Conservation (phyloP, 148 eudicot genomes). For the Diospyros kaki region DNA sequence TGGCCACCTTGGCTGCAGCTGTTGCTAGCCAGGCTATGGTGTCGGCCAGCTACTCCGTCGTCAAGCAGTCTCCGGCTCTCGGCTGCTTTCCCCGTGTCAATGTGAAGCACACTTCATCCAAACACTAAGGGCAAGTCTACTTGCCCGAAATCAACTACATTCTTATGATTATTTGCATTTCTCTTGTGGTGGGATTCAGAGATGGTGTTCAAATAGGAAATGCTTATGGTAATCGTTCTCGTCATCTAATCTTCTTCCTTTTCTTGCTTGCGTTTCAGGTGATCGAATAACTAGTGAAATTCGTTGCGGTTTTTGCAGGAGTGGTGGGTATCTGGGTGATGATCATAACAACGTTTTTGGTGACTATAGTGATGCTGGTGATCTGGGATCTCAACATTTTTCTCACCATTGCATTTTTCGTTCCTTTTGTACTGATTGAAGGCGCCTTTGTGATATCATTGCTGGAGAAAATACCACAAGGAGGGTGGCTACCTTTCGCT, state of each 20-base stretch:
- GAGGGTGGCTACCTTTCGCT: conserved; percentile 46
- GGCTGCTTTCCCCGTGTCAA: conserved; percentile 50
- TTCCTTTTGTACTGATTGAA: conserved; percentile 21
- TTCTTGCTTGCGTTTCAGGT: neutral
- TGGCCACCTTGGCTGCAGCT: conserved; percentile 35
- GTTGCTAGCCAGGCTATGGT: conserved; percentile 53
- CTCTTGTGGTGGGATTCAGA: conserved; percentile 30
- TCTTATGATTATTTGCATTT: conserved; percentile 37
- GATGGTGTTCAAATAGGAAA: conserved; percentile 29
- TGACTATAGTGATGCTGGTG: conserved; percentile 32
- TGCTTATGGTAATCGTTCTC: conserved; percentile 31
- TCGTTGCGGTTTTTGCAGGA: conserved; percentile 15
- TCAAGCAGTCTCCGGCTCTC: conserved; percentile 42
- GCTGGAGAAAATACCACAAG: conserved; percentile 32
- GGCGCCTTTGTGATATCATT: conserved; percentile 26
- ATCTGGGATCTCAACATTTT: conserved; percentile 29
- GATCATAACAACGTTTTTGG: conserved; percentile 36
- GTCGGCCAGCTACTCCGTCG: conserved; percentile 36
- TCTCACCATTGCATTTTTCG: conserved; percentile 17
- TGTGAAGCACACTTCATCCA: conserved; percentile 38
- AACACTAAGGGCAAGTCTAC: conserved; percentile 46
- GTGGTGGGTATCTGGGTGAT: conserved; percentile 39
- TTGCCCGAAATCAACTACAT: conserved; percentile 40
- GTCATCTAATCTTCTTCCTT: neutral
- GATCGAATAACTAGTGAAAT: too few species aligned